Conservation (phyloP, 306 rosid genomes). For the Acmispon strigosus region DNA sequence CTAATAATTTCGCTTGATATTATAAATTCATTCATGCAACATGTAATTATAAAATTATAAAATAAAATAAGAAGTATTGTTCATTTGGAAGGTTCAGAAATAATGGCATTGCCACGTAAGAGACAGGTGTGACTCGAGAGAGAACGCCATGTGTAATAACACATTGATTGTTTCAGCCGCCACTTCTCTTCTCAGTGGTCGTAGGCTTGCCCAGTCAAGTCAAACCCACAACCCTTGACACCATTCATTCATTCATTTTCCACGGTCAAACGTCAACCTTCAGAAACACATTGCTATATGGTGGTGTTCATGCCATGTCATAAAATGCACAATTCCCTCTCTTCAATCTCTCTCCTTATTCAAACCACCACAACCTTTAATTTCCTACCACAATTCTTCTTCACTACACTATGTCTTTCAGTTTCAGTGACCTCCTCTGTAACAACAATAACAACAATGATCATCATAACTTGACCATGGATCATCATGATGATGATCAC, state of each 20-base stretch:
- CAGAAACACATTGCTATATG: constrained; percentile 20
- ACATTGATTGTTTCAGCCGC: neutral
- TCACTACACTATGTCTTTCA: constrained; percentile 1
- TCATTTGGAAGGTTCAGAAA: no score
- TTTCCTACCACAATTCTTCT: neutral
- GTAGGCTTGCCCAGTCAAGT: constrained; percentile 42
- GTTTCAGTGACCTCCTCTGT: constrained; percentile 36
- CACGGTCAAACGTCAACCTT: constrained; percentile 53
- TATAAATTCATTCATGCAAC: no score
- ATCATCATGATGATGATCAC: neutral
- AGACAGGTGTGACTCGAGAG: no score
- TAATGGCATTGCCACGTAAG: no score
- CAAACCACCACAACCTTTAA: constrained; percentile 10
- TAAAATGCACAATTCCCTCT: neutral
- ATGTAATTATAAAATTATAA: no score
- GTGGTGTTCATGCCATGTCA: neutral
- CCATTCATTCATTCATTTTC: constrained; percentile 31
- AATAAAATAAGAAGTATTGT: no score
- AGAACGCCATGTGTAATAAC: no score
- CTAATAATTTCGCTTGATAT: no score
- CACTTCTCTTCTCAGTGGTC: neutral
- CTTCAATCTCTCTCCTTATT: neutral
- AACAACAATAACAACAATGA: neutral
- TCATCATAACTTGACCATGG: constrained; percentile 15
- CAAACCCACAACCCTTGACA: constrained; percentile 76